Base-by-base conservation (phyloP, 352 stramenopile species). In the Phytophthora vignae region DNA sequence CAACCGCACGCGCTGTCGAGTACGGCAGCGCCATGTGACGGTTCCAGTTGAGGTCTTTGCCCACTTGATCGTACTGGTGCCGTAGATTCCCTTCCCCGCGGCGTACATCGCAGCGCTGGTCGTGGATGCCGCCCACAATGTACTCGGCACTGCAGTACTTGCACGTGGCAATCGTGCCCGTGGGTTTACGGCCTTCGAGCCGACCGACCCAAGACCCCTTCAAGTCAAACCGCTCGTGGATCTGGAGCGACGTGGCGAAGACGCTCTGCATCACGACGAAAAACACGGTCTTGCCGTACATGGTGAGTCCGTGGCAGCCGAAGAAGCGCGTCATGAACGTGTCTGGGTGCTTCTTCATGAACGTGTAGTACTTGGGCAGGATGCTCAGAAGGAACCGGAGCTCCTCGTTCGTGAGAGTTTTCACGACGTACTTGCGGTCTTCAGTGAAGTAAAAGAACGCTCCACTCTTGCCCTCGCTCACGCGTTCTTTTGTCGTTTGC, bases 221-320 rank as follows among this genome's bases (percentile, higher is more conserved):
- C 2, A 95, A 71, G 56, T 95, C 88, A 48, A 94, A 95, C 0
- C 87, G 83, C 61, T 93, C 85, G 72, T 95, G 88, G 42, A 95
- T 95, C 48, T 91, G 83, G 14, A 91, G 69, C 25, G 79, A 88
- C 11, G 87, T 92, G 57, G 92, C 83, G 55, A 95, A 95, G 1
- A 95, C 87, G 53, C 84, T 94, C 58, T 94, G 86, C 87, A 95
- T 94, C 40, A 93, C 86, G 42, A 95, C 87, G 61, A 95, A 95
- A 67, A 91, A 92, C 1, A 95, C 84, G 1, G 85, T 93, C 49
- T 94, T 95, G 71, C 86, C 85, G 64, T 93, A 92, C 88, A 95
- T 95, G 21, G 86, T 95, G 56, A 95, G 80, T 11, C 83, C 84
- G 42, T 95, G 87, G 56, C 85, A 93, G 48, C 88, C 88, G 60